These are phyloP conservation scores for Xylariaceae sp. DNA, from an alignment of 2,329 filamentous ascomycete genomes.

Conservation along the genomic window DNA sequence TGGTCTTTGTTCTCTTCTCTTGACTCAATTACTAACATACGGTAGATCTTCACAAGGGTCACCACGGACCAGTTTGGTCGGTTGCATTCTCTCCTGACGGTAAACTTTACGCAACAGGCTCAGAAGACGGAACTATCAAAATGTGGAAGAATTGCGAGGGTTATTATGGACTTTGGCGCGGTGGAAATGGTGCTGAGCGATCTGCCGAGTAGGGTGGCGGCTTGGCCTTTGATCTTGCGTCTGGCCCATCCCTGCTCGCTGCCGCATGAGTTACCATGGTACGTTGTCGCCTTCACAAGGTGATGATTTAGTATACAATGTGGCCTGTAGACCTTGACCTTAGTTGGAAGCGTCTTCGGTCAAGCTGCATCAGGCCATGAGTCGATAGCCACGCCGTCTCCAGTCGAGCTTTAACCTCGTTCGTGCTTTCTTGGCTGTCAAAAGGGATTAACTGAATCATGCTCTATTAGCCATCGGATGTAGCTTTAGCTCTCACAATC, in stretches of 20 bases:
- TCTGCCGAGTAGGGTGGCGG: slow-evolving; percentile 35
- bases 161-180: slow-evolving; percentile 59
- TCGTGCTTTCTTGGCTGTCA: neutral
- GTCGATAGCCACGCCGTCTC: slow-evolving; percentile 6
- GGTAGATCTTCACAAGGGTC: slow-evolving; percentile 85
- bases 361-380: slow-evolving; percentile 11
- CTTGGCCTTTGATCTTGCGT: slow-evolving; percentile 18
- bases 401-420: neutral
- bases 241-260: slow-evolving; percentile 10
- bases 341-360: neutral
- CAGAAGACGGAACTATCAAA: slow-evolving; percentile 97
- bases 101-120: slow-evolving; percentile 92
- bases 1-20: neutral
- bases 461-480: slow-evolving; percentile 11
- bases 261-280: slow-evolving; percentile 16
- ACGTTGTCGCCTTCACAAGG: slow-evolving; percentile 5
- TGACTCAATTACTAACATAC: slow-evolving; percentile 17
- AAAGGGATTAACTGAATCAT: slow-evolving; percentile 7
- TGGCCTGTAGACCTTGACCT: neutral
- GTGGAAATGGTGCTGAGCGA: slow-evolving; percentile 32
- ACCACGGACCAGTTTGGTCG: slow-evolving; percentile 97
- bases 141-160: slow-evolving; percentile 70
- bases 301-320: slow-evolving; percentile 4
- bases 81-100: slow-evolving; percentile 91
- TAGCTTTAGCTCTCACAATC: neutral